Evolutionary conservation across 2,329 filamentous ascomycete species (phyloP), one percentile per base, ranked within the genome.

Genomic region (Beauveria asiatica): DNA sequence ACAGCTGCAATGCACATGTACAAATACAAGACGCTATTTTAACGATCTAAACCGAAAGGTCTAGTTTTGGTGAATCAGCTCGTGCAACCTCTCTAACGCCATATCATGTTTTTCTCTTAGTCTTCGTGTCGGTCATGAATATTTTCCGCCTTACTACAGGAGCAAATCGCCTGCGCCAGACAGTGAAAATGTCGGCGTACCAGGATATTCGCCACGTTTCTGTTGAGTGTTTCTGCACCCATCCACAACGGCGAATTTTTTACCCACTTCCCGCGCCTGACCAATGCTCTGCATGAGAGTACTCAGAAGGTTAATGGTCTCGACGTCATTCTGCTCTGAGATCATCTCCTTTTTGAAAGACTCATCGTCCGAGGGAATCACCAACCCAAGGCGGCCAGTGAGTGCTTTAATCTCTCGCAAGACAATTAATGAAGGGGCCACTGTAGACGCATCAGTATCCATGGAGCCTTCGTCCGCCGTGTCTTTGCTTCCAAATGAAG

Each of bases 371-470:
- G 87, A 80, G 3, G 93, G 91, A 5, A 88, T 85, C 58, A 97
- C 82, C 19, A 97, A 86, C 44, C 89, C 88, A 30, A 97, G 82
- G 56, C 93, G 88, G 54, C 87, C 87, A 63, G 96, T 83, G 45
- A 97, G 86, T 2, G 92, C 88, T 68, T 92, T 89, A 64, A 97
- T 91, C 64, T 90, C 90, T 63, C 94, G 91, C 37, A 99, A 84
- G 46, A 97, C 86, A 1, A 85, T 81, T 68, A 91, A 83, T 7
- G 90, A 84, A 0, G 80, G 80, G 1, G 70, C 72, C 71, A 68
- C 77, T 30, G 75, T 69, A 65, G 70, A 54, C 53, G 61, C 65
- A 27, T 62, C 70, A 5, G 71, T 67, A 27, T 75, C 73, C 69
- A 73, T 71, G 53, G 61, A 60, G 63, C 65, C 67, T 10, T 68